Evolutionary conservation across 1,284 basidiomycete genomes (phyloP), one percentile per base, ranked within the genome.

Genomic region (Pisolithus thermaeus): DNA sequence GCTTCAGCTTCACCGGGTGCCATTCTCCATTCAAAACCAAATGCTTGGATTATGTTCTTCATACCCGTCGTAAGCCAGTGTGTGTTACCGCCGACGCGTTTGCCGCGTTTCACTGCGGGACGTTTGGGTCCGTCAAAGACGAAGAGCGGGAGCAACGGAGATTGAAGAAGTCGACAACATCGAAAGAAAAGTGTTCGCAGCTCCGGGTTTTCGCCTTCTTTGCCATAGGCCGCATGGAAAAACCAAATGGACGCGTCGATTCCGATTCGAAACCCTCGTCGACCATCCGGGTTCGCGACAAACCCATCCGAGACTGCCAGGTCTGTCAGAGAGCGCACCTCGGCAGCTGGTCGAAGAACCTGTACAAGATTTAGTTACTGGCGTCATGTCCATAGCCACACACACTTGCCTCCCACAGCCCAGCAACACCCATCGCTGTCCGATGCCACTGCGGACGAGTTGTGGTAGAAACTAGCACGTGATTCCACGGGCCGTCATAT

Each of bases 1-100:
- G 96, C 96, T 68, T 99, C 96, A 0, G 96, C 96, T 69, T 98
- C 96, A 11, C 92, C 96, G 0, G 91, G 91, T 5, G 96, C 96
- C 64, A 79, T 83, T 64, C 84, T 77, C 82, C 86, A 92, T 63
- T 93, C 88, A 57, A 92, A 91, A 0, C 94, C 93, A 70, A 95
- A 95, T 0, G 88, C 85, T 49, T 90, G 83, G 4, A 97, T 83
- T 49, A 97, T 84, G 37, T 77, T 75, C 67, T 91, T 88, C 80
- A 93, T 90, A 18, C 79, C 78, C 50, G 72, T 70, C 8, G 78
- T 77, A 50, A 89, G 74, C 68, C 79, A 80, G 61, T 88, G 81
- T n/a, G 72, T 68, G 16, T 81, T 78, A 53, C 74, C 78, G 42
- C 75, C 79, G 45, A 89, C 81, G 46, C 77, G 73, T 69, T 88